Base-by-base conservation (phyloP, 2,329 filamentous ascomycete species). In the Fusarium pilosicola region DNA sequence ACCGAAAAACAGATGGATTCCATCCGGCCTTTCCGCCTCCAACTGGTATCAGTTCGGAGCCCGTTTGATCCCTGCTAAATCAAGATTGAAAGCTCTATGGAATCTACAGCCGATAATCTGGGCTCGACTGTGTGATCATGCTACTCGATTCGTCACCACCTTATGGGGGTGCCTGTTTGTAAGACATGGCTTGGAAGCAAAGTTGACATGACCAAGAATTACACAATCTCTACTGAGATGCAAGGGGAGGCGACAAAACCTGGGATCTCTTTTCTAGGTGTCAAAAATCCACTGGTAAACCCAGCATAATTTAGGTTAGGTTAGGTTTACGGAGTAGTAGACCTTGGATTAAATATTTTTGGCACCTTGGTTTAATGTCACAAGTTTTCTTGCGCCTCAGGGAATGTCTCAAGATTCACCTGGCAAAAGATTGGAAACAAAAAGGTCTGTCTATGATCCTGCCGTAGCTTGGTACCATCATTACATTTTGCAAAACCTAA, bases 401-500 rank as follows among this genome's bases (percentile, higher is more conserved):
- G 30, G 17, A 18, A 42, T 38, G 30, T 48, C 49, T 38, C 44
- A 36, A 46, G 20, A 22, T 38, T 70, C 65, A 70, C 65, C 39
- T 48, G 15, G 41, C 45, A 60, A 46, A 44, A 28, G 30, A 49
- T 32, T 54, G 30, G 34, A 72, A 68, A 62, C 36, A 39, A 73
- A 74, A 65, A 55, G 63, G 62, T 57, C 44, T 68, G 52, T 65
- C 57, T 70, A 65, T 70, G 64, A 69, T 74, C 61, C 60, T 59
- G 58, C 61, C 64, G 62, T 56, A 66, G 66, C 65, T 66, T 59
- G 65, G 72, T 77, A 70, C 58, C 68, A 76, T 75, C 65, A 77
- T 77, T 75, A 70, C 62, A 78, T 78, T 78, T 78, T 78, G 70
- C 57, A 74, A 74, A 78, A 75, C 76, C 76, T 65, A 78, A 78